Evolutionary conservation across 495 filamentous ascomycete genomes (phyloP), one percentile per base, ranked within the genome.

Genomic region (Penicillium bovifimosum): DNA sequence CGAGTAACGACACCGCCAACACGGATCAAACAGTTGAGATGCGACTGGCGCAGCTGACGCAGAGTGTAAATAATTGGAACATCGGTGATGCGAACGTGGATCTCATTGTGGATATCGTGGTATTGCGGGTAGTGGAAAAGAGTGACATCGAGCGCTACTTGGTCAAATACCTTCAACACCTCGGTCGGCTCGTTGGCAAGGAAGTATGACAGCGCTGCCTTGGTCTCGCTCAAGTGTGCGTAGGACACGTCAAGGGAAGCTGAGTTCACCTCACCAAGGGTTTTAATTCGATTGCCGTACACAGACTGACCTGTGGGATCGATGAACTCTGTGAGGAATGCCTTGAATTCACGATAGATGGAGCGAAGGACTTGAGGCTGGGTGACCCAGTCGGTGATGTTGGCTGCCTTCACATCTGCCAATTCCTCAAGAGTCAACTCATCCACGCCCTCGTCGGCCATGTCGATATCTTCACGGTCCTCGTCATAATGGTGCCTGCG

Each of bases 151-250:
- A 97, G 91, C 31, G 95, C 95, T 2, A 96, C 93, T 53, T 96
- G 86, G 62, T 99, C 95, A 62, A 99, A 97, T 40, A 97, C 86
- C 69, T 93, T 92, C 54, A 99, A 80, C 53, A 96, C 85, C 65
- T 96, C 91, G 38, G 88, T 82, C 0, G 95, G 95, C 8, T 93
- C 89, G 63, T 97, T 99, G 58, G 92, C 95, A 28, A 97, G 77
- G 77, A 96, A 99, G 67, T 96, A 96, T 13, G 90, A 92, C n/a
- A 99, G 78, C 26, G 90, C 91, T n/a, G 95, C 92, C 72, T 95
- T 97, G 35, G 86, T 86, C 31, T 84, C 80, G 14, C 88, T 82
- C 34, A 99, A 76, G 65, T 99, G 92, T 55, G 90, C 86, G 68
- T 95, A 99, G 10, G 90, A 96, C 26, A 99, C 91, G 67, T 97